These are phyloP conservation scores for Colletotrichum lentis DNA, from an alignment of 2,329 filamentous ascomycete species.

Conservation along the genomic window DNA sequence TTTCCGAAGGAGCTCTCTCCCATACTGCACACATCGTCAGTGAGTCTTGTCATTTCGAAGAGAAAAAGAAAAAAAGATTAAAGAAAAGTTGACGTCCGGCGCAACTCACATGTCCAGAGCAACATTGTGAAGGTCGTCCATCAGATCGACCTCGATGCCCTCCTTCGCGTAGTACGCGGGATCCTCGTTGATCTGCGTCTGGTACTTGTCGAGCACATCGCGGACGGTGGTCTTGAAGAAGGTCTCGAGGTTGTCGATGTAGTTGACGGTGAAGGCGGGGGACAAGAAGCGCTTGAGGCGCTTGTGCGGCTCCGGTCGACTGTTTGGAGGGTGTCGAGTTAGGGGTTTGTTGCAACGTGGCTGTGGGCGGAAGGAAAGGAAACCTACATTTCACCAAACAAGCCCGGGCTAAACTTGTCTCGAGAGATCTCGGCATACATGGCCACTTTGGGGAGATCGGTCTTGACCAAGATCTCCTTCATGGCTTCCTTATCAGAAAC, in stretches of 20 bases:
- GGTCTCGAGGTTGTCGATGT: conserved; percentile 42
- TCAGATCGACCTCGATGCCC: conserved; percentile 41
- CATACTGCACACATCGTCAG: conserved; percentile 35
- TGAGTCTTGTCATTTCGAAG: too few relatives aligned
- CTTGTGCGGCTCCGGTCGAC: conserved; percentile 41
- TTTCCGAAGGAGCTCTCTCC: conserved; percentile 43
- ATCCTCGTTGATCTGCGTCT: conserved; percentile 21
- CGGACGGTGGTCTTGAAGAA: conserved; percentile 40
- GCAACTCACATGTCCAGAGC: conserved; percentile 41
- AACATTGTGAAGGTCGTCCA: conserved; percentile 44
- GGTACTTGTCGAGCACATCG: conserved; percentile 31
- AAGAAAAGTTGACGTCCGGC: too few relatives aligned
- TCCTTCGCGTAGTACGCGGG: conserved; percentile 25
- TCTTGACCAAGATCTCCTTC: conserved; percentile 40
- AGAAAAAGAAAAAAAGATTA: too few relatives aligned
- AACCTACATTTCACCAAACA: conserved; percentile 41
- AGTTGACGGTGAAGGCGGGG: conserved; percentile 42
- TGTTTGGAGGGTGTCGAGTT: background rate
- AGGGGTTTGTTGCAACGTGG: background rate
- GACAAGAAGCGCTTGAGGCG: conserved; percentile 42
- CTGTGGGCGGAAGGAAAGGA: background rate
- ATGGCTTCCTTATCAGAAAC: conserved; percentile 40
- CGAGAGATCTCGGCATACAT: conserved; percentile 41
- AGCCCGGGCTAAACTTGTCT: conserved; percentile 37
- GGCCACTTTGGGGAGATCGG: conserved; percentile 40